phyloP scores from a whole-genome alignment of 192 early-diverging fungal species.

The Coemansia sp. region DNA sequence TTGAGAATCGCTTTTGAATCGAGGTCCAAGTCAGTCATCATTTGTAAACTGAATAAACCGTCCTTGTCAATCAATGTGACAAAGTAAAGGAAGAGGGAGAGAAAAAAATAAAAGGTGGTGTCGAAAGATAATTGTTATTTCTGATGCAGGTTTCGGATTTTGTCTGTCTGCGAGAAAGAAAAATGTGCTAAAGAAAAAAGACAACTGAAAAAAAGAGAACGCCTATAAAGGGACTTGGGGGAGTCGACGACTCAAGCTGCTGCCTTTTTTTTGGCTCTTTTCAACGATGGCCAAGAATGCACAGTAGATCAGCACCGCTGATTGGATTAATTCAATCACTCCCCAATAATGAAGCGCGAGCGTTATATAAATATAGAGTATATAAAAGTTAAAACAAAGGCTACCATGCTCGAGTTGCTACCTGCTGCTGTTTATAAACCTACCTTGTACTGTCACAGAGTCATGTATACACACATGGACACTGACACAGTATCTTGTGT shows the following conservation, averaged over 20 bases:
- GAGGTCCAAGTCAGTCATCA: constrained; percentile 56
- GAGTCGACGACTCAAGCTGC: not conserved
- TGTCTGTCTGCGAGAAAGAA: not conserved
- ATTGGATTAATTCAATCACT: not conserved
- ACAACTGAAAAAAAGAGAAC: not conserved
- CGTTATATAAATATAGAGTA: too few species aligned
- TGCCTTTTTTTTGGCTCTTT: not conserved
- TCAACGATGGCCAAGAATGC: not conserved
- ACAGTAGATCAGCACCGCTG: not conserved
- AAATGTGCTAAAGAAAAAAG: not conserved
- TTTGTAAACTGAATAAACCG: constrained; percentile 7
- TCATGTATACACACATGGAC: too few species aligned
- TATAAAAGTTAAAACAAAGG: too few species aligned
- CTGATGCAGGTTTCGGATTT: constrained; percentile 1
- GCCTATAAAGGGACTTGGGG: not conserved
- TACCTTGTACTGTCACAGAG: too few species aligned
- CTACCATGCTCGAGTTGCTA: too few species aligned
- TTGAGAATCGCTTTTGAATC: constrained; percentile 57
- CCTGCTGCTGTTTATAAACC: too few species aligned
- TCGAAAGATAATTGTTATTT: not conserved
- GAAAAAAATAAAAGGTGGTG: not conserved
- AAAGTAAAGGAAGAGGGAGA: not conserved
- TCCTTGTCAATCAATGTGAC: not conserved
- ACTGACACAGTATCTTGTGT: too few species aligned
- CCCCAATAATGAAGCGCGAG: too few species aligned